Evolutionary conservation across 148 eudicot species (phyloP), one percentile per base, ranked within the genome.

Genomic region (Rhododendron mucronatum): DNA sequence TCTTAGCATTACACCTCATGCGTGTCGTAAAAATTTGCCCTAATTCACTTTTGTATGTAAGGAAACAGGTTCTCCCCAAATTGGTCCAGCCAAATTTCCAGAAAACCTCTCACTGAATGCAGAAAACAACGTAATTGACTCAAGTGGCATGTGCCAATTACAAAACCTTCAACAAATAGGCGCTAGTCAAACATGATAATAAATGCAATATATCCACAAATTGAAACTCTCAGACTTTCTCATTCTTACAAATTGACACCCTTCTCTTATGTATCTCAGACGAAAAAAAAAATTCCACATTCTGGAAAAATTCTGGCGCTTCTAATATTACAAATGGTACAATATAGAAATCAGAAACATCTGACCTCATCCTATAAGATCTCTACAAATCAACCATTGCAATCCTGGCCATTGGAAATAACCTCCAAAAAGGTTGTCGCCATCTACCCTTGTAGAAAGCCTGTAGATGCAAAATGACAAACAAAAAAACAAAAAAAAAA

Each of bases 271-370:
- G 78, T 67, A 41, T 7, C 84, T 37, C 45, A 63, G 74, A 5
- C 35, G 39, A 26, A 45, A 63, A 21, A 55, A 50, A 86, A 55
- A 81, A 21, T 21, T 30, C 1, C 20, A 51, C 73, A 48, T 45
- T 59, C 20, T 2, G 53, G 53, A 37, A 63, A 82, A 26, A 55
- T 41, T 47, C 47, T 28, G 71, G 51, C 10, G 33, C 48, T 76
- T 50, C 7, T 50, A 81, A 74, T 28, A 85, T 85, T 85, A 85
- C 89, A 88, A 76, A 30, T 82, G 47, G 12, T 82, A 88, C 85
- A 82, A 63, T 41, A 35, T 9, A 39, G 63, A 61, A 85, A 50
- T 82, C 83, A 82, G 53, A 76, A 67, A 78, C 74, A 63, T 71
- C 51, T 77, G 71, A 69, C 78, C 84, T 79, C 86, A 5, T 45